These are phyloP conservation scores for Leishmania mexicana DNA, from an alignment of 208 protist genomes.

Conservation along the genomic window DNA sequence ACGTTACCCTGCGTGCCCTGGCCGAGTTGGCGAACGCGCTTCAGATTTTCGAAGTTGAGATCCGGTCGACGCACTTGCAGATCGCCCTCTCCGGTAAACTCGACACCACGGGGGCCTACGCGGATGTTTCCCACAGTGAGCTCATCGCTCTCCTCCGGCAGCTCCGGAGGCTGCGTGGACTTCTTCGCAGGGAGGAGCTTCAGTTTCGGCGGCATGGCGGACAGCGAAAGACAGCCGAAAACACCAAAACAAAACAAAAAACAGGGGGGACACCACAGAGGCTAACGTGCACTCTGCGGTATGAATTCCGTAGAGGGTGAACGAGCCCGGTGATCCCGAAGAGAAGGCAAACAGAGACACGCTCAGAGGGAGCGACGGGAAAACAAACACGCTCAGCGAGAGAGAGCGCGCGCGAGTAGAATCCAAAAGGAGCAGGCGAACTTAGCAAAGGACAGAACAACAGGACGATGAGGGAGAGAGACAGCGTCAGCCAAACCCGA, in stretches of 20 bases:
- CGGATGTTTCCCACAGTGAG: slow-evolving; percentile 80
- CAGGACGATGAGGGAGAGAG: background rate
- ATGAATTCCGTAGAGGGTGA: background rate
- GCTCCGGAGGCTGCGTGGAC: slow-evolving; percentile 27
- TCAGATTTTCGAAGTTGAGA: slow-evolving; percentile 65
- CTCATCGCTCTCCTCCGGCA: slow-evolving; percentile 53
- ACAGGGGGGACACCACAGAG: background rate
- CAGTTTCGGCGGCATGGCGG: slow-evolving; percentile 75
- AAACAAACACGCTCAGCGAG: background rate
- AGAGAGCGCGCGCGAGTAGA: background rate
- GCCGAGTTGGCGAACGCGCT: slow-evolving; percentile 52
- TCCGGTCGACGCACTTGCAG: slow-evolving; percentile 71
- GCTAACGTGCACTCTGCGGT: background rate
- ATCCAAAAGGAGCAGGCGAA: background rate
- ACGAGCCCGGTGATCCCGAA: background rate
- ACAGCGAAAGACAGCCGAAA: background rate
- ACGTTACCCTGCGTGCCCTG: slow-evolving; percentile 82
- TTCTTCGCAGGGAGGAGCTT: slow-evolving; percentile 66
- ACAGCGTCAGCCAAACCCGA: background rate
- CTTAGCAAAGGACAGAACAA: background rate
- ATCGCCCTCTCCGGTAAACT: slow-evolving; percentile 79
- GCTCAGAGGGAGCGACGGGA: background rate
- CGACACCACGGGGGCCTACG: slow-evolving; percentile 66
- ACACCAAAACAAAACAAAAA: slow-evolving; percentile 15
- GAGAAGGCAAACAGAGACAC: background rate